Evolutionary conservation across 1,139 yeast species (phyloP).

Genomic region (Zygoascus meyerae): DNA sequence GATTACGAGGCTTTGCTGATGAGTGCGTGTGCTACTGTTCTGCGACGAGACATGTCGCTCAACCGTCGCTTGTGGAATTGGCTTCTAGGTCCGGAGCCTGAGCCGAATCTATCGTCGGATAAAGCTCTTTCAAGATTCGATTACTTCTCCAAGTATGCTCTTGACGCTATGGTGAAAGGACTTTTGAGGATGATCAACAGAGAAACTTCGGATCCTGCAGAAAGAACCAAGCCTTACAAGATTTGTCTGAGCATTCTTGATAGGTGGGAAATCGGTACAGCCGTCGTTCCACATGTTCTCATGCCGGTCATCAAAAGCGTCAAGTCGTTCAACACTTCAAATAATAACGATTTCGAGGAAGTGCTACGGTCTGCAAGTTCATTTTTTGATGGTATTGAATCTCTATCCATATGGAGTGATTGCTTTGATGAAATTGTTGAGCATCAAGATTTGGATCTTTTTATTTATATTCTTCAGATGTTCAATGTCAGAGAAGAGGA

Average conservation of each 20-base stretch:
- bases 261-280: constrained; percentile 85
- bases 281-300: constrained; percentile 63
- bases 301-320: constrained; percentile 50
- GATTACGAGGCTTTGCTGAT: constrained; percentile 58
- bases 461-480: constrained; percentile 53
- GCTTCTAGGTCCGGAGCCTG: constrained; percentile 68
- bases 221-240: constrained; percentile 49
- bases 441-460: constrained; percentile 40
- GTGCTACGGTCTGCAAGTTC: constrained; percentile 54
- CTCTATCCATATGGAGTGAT: constrained; percentile 69
- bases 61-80: constrained; percentile 91
- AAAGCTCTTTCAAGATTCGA: constrained; percentile 34
- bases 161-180: constrained; percentile 46
- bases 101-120: constrained; percentile 23
- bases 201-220: constrained; percentile 22
- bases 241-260: constrained; percentile 74
- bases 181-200: constrained; percentile 43
- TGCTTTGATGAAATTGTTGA: constrained; percentile 40
- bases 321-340: constrained; percentile 16
- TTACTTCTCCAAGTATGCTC: constrained; percentile 58
- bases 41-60: constrained; percentile 85
- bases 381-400: constrained; percentile 82
- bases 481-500: constrained; percentile 84
- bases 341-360: constrained; percentile 32
- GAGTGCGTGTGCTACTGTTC: constrained; percentile 61